phyloP scores from a whole-genome alignment of 1,284 basidiomycete genomes.

The Ustilago esculenta region DNA sequence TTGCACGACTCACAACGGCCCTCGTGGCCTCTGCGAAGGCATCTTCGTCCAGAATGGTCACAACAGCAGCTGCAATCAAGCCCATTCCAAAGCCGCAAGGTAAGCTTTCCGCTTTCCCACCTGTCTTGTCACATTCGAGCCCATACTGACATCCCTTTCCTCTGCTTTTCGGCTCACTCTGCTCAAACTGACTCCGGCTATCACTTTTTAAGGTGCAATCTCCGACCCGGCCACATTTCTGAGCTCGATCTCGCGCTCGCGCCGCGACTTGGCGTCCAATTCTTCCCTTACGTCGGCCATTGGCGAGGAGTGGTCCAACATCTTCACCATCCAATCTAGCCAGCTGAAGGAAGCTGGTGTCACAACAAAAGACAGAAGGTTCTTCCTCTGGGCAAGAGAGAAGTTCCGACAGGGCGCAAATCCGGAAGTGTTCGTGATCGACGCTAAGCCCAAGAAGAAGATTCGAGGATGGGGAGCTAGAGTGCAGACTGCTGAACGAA shows the following conservation, averaged over 20 bases:
- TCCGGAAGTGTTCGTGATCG: slow-evolving; percentile 74
- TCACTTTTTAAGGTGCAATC: slow-evolving; percentile 8
- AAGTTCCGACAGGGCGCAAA: slow-evolving; percentile 75
- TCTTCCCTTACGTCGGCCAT: slow-evolving; percentile 59
- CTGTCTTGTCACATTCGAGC: not conserved
- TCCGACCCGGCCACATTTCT: slow-evolving; percentile 71
- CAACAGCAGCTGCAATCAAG: slow-evolving; percentile 18
- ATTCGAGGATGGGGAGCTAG: slow-evolving; percentile 76
- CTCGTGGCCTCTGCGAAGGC: slow-evolving; percentile 10
- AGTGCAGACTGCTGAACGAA: slow-evolving; percentile 74
- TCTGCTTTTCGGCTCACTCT: no score
- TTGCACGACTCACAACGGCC: slow-evolving; percentile 10
- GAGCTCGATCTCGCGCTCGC: slow-evolving; percentile 76
- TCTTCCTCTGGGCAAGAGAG: slow-evolving; percentile 83
- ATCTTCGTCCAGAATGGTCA: slow-evolving; percentile 13
- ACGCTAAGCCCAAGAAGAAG: slow-evolving; percentile 76
- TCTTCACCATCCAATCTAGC: slow-evolving; percentile 74
- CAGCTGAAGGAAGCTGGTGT: slow-evolving; percentile 76
- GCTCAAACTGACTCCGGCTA: no score
- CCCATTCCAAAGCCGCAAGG: slow-evolving; percentile 19
- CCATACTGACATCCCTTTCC: no score
- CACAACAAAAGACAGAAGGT: slow-evolving; percentile 76
- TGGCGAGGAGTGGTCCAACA: slow-evolving; percentile 73
- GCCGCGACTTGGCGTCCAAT: slow-evolving; percentile 72
- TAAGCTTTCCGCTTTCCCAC: not conserved